Percentiles rank a stretch among this genome's conserved stretches.
Conservation (phyloP, 2,329 filamentous ascomycete genomes). For the Colletotrichum acutatum region DNA sequence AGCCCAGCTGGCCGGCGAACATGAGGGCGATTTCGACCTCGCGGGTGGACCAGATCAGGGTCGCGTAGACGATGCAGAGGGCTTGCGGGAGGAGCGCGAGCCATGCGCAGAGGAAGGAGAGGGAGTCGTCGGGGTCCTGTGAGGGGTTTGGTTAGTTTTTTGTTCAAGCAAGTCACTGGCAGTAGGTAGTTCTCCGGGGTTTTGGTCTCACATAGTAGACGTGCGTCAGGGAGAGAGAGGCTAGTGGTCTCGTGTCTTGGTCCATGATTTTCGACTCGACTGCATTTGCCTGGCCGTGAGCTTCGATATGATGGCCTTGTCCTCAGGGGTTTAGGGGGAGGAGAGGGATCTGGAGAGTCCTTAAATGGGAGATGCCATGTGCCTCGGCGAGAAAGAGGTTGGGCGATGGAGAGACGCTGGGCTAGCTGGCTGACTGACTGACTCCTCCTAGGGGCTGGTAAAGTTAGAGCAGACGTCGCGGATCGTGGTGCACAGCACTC, state of each 20-base stretch:
- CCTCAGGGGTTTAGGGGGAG: neutral
- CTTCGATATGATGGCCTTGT: neutral
- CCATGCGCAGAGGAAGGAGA: conserved; percentile 92
- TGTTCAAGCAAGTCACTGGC: conserved; percentile 74
- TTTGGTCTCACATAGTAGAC: conserved; percentile 78
- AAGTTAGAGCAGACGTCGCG: conserved; percentile 32
- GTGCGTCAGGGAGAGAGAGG: conserved; percentile 93
- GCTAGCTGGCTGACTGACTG: neutral
- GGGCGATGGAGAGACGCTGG: neutral
- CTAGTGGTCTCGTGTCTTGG: conserved; percentile 67
- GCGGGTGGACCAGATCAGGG: conserved; percentile 89
- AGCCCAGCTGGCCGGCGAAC: conserved; percentile 90
- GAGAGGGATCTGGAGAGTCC: neutral
- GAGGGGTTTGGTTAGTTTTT: neutral
- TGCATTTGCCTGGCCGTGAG: conserved; percentile 9
- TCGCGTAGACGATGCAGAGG: conserved; percentile 89
- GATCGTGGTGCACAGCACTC: conserved; percentile 35
- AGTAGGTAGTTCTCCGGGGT: conserved; percentile 77
- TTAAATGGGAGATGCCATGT: conserved; percentile 1
- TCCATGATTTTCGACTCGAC: conserved; percentile 39
- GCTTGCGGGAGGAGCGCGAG: conserved; percentile 94
- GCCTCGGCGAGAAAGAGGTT: neutral
- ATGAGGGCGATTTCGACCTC: conserved; percentile 90
- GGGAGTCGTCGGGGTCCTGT: conserved; percentile 80
- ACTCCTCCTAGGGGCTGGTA: conserved; percentile 31